Evolutionary conservation across 1,139 yeast genomes (phyloP), one percentile per base, ranked within the genome.

Genomic region (Yamadazyma taylorii): DNA sequence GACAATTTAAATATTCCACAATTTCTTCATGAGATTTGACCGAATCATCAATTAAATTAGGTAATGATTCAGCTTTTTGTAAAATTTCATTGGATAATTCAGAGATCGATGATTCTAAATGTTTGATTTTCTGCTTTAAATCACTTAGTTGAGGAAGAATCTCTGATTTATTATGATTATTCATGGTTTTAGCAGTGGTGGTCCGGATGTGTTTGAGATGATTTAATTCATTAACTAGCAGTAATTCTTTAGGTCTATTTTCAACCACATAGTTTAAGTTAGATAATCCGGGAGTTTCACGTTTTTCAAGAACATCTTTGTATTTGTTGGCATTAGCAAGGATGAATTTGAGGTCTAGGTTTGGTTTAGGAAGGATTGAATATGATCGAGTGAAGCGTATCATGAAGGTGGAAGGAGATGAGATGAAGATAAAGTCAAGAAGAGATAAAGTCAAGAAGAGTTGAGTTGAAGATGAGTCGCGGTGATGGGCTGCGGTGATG

Each of bases 1-100:
- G 29, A 24, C 73, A 64, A 42, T 83, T 80, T 28, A 84, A 61
- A 56, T 74, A 75, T 44, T 67, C 61, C 8, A 76, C 71, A 4
- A 45, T 38, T 3, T 45, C 42, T 21, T 79, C 81, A 17, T 70
- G 65, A 1, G 52, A 43, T 0, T 76, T 74, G 0, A 79, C 85
- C 0, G 69, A 48, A 0, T 71, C 59, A 39, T 80, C 82, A 1
- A 87, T 60, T 26, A 77, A 56, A 50, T 89, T 89, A 0, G 97
- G 97, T 11, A 89, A 61, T 0, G 73, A 57, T 16, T 79, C 84
- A 1, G 79, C 73, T 25, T 60, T 57, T 1, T 48, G 31, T 30
- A 61, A 58, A 1, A 81, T 55, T 11, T 48, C 44, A 14, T 57
- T 54, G 4, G 63, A 53, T 11, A 69, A 41, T 3, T 35, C 41